Evolutionary conservation across 75 land plant genomes (phyloP).

Genomic region (Pinus taeda): DNA sequence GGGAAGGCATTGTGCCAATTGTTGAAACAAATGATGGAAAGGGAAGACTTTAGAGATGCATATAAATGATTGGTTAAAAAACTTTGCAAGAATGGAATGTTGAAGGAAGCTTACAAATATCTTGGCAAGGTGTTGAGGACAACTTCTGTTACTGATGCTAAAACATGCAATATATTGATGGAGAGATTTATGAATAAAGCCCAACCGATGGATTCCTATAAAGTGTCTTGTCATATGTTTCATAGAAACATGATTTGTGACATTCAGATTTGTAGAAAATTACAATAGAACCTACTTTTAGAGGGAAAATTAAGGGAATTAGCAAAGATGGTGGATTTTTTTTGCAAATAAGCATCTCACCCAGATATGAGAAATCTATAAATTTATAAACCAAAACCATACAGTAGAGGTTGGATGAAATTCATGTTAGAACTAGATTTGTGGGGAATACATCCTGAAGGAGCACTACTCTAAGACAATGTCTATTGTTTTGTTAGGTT

Average conservation of each 20-base stretch:
- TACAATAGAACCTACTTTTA: slow-evolving; percentile 27
- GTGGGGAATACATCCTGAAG: no score
- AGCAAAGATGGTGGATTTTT: slow-evolving; percentile 37
- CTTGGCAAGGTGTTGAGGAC: slow-evolving; percentile 49
- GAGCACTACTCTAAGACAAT: no score
- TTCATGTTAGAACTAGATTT: no score
- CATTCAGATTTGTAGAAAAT: slow-evolving; percentile 46
- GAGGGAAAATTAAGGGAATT: slow-evolving; percentile 41
- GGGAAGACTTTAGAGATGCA: slow-evolving; percentile 29
- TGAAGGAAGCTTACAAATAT: slow-evolving; percentile 51
- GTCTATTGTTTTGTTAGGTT: no score
- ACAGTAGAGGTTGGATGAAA: no score
- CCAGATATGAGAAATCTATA: slow-evolving; percentile 21
- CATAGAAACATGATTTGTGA: slow-evolving; percentile 61
- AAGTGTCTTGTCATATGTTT: slow-evolving; percentile 69
- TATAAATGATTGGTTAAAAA: slow-evolving; percentile 63
- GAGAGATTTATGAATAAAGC: slow-evolving; percentile 44
- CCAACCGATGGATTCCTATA: slow-evolving; percentile 39
- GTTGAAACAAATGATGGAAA: slow-evolving; percentile 48
- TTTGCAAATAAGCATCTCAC: slow-evolving; percentile 37
- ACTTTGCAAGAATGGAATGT: slow-evolving; percentile 47
- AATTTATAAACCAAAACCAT: no score
- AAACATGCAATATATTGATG: slow-evolving; percentile 49
- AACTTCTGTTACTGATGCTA: slow-evolving; percentile 50
- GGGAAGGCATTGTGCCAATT: slow-evolving; percentile 53